phyloP scores from a whole-genome alignment of 768 basidiomycete genomes.

The Tulasnella sp. region DNA sequence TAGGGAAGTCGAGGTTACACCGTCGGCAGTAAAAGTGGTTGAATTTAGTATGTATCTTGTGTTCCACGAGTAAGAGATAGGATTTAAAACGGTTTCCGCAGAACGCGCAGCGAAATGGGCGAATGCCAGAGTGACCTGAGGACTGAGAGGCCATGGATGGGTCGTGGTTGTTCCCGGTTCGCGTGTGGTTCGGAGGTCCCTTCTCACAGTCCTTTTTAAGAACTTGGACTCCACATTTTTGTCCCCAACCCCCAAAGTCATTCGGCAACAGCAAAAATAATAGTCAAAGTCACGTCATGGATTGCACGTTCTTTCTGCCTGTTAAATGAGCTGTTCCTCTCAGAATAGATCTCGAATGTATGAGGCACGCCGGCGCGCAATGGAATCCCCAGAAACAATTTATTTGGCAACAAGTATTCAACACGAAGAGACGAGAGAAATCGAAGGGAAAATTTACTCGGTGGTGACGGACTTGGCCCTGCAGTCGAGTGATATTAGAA shows the following conservation, averaged over 20 bases:
- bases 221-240: no score
- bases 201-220: not conserved
- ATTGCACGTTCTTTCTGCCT: no score
- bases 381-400: not conserved
- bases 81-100: not conserved
- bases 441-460: conserved; percentile 33
- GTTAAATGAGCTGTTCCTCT: no score
- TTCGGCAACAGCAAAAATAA: no score
- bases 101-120: not conserved
- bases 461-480: conserved; percentile 71
- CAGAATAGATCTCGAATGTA: no score
- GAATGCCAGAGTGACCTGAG: not conserved
- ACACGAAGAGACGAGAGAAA: not conserved
- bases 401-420: not conserved
- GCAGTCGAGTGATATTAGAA: not conserved
- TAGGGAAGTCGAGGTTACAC: not conserved
- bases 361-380: no score
- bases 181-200: not conserved
- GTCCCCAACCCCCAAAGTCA: no score
- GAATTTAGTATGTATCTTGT: not conserved
- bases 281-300: no score
- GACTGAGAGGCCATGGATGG: not conserved
- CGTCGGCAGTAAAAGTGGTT: not conserved
- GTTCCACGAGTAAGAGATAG: not conserved
- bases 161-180: not conserved